These are phyloP conservation scores for Hymenoscyphus infarciens DNA, from an alignment of 2,329 filamentous ascomycete genomes.

Conservation along the genomic window DNA sequence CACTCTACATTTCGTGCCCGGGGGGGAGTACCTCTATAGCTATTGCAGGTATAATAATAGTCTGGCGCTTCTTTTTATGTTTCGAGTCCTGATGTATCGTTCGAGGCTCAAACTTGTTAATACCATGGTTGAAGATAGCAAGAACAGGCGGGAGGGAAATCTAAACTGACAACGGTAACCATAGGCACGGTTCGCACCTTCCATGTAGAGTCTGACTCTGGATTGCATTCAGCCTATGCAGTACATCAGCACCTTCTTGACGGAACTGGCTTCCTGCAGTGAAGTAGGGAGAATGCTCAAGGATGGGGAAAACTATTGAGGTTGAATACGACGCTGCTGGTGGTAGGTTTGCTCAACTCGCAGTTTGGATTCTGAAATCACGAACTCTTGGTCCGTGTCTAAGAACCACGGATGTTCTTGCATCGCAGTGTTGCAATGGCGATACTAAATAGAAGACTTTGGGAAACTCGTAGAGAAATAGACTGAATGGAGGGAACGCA, in stretches of 20 bases:
- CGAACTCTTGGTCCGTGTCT: slow-evolving; percentile 25
- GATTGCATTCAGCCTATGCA: slow-evolving; percentile 22
- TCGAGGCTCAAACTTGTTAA: neutral
- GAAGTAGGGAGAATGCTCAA: slow-evolving; percentile 6
- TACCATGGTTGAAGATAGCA: neutral
- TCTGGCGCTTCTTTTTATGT: neutral
- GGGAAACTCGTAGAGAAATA: neutral
- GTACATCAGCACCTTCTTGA: slow-evolving; percentile 16
- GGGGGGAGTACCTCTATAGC: too few species aligned
- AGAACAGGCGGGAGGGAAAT: neutral
- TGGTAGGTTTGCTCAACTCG: slow-evolving; percentile 15
- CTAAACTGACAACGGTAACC: neutral
- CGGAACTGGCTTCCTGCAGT: slow-evolving; percentile 14
- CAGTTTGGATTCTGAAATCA: slow-evolving; percentile 5
- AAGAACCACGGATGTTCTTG: neutral
- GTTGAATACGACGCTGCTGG: slow-evolving; percentile 5
- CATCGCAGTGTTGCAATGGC: slow-evolving; percentile 2
- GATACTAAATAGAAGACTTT: neutral
- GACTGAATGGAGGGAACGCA: slow-evolving; percentile 6
- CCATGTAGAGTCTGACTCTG: slow-evolving; percentile 8
- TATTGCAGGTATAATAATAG: too few species aligned
- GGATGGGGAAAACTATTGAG: neutral
- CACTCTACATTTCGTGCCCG: too few species aligned
- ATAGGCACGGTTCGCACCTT: slow-evolving; percentile 17
- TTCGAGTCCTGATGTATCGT: neutral